phyloP scores from a whole-genome alignment of 306 rosid species.

The Benincasa hispida region DNA sequence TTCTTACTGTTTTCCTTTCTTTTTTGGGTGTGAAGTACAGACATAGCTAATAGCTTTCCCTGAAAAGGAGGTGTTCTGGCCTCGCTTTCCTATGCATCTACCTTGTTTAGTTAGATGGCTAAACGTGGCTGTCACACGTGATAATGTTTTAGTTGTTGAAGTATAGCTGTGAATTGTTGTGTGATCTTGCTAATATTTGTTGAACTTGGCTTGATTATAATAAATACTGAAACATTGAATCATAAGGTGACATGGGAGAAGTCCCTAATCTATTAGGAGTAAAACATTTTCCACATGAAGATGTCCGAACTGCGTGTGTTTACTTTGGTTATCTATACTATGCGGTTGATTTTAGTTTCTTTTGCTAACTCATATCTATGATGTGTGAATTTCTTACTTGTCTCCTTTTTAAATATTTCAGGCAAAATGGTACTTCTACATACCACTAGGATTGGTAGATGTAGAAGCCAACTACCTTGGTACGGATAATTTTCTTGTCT shows the following conservation, averaged over 20 bases:
- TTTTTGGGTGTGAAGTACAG: neutral
- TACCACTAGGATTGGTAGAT: conserved; percentile 73
- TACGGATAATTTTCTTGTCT: conserved; percentile 15
- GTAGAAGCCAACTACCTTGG: conserved; percentile 97
- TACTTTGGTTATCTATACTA: neutral
- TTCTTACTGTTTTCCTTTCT: neutral
- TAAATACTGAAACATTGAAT: neutral
- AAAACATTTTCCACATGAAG: neutral
- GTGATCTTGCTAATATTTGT: neutral
- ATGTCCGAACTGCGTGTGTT: neutral
- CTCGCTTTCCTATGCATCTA: neutral
- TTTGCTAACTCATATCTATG: neutral
- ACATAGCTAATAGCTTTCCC: neutral
- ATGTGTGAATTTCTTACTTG: neutral
- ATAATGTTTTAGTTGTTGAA: neutral
- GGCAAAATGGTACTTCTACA: conserved; percentile 85
- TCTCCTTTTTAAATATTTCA: conserved; percentile 20
- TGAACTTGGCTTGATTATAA: neutral
- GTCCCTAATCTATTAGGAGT: neutral
- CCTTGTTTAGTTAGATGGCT: neutral
- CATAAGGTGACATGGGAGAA: neutral
- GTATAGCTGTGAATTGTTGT: neutral
- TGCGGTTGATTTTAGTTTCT: neutral
- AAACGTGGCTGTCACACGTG: neutral
- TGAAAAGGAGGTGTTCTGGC: neutral